Percentiles rank a stretch among this genome's conserved stretches.
phyloP scores from a whole-genome alignment of 345 rosid species.

The Eutrema japonicum region DNA sequence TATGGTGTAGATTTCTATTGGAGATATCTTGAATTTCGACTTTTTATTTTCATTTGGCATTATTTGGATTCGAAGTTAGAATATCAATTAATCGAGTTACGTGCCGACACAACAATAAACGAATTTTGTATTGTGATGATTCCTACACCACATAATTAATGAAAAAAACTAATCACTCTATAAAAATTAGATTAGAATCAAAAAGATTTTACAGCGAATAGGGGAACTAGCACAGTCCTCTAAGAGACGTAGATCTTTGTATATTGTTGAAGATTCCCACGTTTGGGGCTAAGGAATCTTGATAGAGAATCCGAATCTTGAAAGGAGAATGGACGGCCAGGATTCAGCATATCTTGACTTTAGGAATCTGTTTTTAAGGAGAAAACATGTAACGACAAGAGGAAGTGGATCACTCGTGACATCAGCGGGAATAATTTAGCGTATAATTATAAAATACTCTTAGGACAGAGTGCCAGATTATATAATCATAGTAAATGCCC shows the following conservation, averaged over 20 bases:
- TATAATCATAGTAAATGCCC: neutral
- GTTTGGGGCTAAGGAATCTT: constrained; percentile 22
- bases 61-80: neutral
- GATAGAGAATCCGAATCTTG: constrained; percentile 37
- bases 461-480: constrained; percentile 12
- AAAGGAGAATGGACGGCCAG: constrained; percentile 30
- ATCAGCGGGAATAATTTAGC: constrained; percentile 23
- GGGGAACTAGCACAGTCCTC: constrained; percentile 19
- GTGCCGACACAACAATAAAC: neutral
- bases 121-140: neutral
- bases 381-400: constrained; percentile 41
- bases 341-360: constrained; percentile 27
- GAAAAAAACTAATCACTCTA: constrained; percentile 15
- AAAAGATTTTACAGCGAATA: constrained; percentile 21
- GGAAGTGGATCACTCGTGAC: constrained; percentile 35
- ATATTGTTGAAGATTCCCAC: constrained; percentile 43
- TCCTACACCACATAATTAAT: neutral
- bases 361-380: constrained; percentile 37
- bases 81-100: neutral
- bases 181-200: neutral
- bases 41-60: neutral
- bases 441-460: constrained; percentile 5
- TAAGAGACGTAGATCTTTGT: constrained; percentile 30
- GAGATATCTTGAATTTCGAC: neutral
- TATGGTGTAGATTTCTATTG: neutral